Percentiles rank a stretch among this genome's conserved stretches.
These are phyloP conservation scores for Diplogelasinospora grovesii DNA, from an alignment of 495 filamentous ascomycete species.

Conservation along the genomic window DNA sequence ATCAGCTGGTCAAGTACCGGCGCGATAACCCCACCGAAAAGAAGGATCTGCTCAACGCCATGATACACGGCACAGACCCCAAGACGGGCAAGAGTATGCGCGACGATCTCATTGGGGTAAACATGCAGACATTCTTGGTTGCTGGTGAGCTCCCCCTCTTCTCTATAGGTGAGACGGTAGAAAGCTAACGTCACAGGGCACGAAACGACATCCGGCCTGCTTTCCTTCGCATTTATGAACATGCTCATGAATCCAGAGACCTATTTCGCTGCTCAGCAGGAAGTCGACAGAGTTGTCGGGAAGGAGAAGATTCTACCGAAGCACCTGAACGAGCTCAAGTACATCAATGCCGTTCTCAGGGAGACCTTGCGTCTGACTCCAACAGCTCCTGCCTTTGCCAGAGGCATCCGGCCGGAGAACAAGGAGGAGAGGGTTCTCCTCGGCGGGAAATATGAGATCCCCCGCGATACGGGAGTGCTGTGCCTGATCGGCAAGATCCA, in stretches of 20 bases:
- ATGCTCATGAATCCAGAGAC: slow-evolving; percentile 29
- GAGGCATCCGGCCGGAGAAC: slow-evolving; percentile 25
- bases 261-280: slow-evolving; percentile 26
- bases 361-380: slow-evolving; percentile 61
- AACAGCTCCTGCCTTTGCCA: slow-evolving; percentile 50
- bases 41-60: slow-evolving; percentile 59
- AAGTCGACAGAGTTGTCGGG: slow-evolving; percentile 49
- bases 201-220: slow-evolving; percentile 54
- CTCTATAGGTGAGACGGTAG: too few species aligned
- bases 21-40: slow-evolving; percentile 46
- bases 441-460: slow-evolving; percentile 55
- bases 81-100: slow-evolving; percentile 52
- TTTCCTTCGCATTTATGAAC: slow-evolving; percentile 38
- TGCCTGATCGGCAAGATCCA: slow-evolving; percentile 35
- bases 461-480: slow-evolving; percentile 46
- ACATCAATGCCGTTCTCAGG: slow-evolving; percentile 50
- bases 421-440: slow-evolving; percentile 38
- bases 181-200: slow-evolving; percentile 47
- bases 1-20: slow-evolving; percentile 48
- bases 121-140: slow-evolving; percentile 61
- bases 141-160: slow-evolving; percentile 34
- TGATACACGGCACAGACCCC: slow-evolving; percentile 54
- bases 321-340: slow-evolving; percentile 55
- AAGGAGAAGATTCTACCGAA: slow-evolving; percentile 49
- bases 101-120: slow-evolving; percentile 49